Evolutionary conservation across 495 filamentous ascomycete species (phyloP), one percentile per base, ranked within the genome.

Genomic region (Xylaria grammica): DNA sequence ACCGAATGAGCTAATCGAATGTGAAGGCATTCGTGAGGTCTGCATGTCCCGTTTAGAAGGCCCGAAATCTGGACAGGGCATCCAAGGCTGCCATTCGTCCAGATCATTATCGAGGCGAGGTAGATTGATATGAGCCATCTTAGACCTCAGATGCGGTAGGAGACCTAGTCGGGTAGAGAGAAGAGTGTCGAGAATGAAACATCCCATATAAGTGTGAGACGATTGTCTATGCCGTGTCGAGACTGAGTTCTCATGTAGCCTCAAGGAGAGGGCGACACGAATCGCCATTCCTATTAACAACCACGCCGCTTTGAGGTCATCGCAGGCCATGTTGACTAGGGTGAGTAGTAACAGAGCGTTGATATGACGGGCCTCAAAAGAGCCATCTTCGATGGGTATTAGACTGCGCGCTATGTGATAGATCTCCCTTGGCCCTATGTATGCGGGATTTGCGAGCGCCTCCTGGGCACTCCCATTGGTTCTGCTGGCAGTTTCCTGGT

Each of bases 61-160:
- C 6, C 36, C 58, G 13, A 60, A 67, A 24, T 34, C 45, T 15
- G 36, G 24, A 30, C 59, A 65, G 59, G 55, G 36, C 61, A 62
- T 78, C 90, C 89, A 92, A 2, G 84, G 85, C 63, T 89, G 86
- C 90, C 89, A 91, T 72, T 92, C 88, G 63, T 92, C 89, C 20
- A 87, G 71, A 6, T 86, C 89, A 72, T 89, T 86, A 71, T 90
- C 86, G 62, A 84, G 80, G 11, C 88, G 67, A 10, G 80, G 69
- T 1, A 81, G 77, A 34, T 85, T 68, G 4, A 73, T 62, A 10
- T 69, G 64, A 17, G 87, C 55, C 63, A 87, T 82, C 36, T 80
- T 77, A 3, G 78, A 62, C 38, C 74, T 77, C 49, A 92, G 76
- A 64, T 85, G 84, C 11, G 87, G 84, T 19, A 80, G 78, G 32